Conservation (phyloP, 176 grass and related monocot genomes). For the Calamus simplicifolius region DNA sequence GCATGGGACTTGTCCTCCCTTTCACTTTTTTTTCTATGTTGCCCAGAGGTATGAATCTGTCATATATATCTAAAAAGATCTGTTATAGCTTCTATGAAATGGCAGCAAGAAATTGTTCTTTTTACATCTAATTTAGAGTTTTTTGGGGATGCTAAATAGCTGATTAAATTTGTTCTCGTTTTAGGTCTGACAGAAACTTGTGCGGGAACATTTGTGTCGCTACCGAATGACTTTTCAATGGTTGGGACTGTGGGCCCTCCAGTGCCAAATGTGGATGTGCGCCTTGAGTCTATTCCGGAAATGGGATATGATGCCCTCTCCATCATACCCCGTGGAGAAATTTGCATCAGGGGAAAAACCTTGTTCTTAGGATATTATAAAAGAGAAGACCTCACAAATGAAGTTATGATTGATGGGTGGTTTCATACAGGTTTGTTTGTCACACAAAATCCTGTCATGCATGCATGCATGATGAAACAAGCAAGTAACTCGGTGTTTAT, state of each 20-base stretch:
- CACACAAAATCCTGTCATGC: no score
- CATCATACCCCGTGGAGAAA: constrained; percentile 53
- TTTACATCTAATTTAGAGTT: no score
- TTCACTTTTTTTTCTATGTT: no score
- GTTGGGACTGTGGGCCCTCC: constrained; percentile 77
- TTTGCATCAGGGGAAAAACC: constrained; percentile 70
- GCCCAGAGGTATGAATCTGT: no score
- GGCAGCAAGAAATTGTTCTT: no score
- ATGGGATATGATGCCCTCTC: constrained; percentile 82
- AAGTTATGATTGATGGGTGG: constrained; percentile 92
- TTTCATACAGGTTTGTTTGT: constrained; percentile 81
- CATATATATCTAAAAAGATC: no score
- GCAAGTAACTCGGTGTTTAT: no score
- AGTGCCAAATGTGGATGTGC: constrained; percentile 47
- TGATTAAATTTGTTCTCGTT: constrained; percentile 4
- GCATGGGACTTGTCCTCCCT: no score
- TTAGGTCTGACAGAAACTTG: constrained; percentile 90
- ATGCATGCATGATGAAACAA: no score
- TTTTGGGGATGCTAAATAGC: no score
- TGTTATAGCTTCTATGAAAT: no score
- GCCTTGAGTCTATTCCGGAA: constrained; percentile 82
- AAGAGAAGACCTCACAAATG: constrained; percentile 62
- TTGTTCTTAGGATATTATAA: constrained; percentile 91
- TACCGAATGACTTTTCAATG: constrained; percentile 70
- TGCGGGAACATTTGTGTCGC: constrained; percentile 59